Base-by-base conservation (phyloP, 805 yeast species). In the Candida ponderosae region DNA sequence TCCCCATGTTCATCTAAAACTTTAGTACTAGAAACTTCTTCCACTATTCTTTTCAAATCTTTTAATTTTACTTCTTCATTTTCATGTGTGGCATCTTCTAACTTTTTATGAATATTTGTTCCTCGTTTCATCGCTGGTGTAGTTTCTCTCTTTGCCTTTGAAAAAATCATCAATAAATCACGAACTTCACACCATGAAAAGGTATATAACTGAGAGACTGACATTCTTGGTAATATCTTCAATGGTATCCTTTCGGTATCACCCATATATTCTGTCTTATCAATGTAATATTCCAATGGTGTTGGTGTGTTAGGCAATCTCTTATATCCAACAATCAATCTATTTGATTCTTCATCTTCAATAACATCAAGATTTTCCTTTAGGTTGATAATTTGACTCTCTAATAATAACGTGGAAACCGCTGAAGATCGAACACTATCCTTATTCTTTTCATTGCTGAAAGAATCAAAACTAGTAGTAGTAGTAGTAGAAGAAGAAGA, bases 161-260 rank as follows among this genome's bases (percentile, higher is more conserved):
- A 59, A 45, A 72, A 81, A 0, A 76, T 50, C 18, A 67, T 65
- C 50, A 75, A 82, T 40, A 70, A 65, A 16, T 61, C 65, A 30
- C 76, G 59, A 33, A 82, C 57, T 54, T 83, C 90, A 61, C 93
- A 83, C 84, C 87, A 82, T 14, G 67, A 56, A 24, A 70, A 64
- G 0, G 81, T 72, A 10, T 79, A 56, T 8, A 83, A 52, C 38
- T 66, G 70, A 0, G 89, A 79, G 4, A 81, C 87, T 1, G 78
- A 70, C 14, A 78, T 51, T 30, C 82, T 50, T 6, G 62, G 59
- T 13, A 47, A 46, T 3, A 16, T 27, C 21, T 42, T 20, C 2
- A 42, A 36, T 15, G 41, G 31, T 2, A 33, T 10, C 9, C 33
- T 21, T 13, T 21, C 24, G 10, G n/a, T 24, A 4, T 13, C 4